Base-by-base conservation (phyloP, 164 flowering plant species). In the Vitis amurensis region DNA sequence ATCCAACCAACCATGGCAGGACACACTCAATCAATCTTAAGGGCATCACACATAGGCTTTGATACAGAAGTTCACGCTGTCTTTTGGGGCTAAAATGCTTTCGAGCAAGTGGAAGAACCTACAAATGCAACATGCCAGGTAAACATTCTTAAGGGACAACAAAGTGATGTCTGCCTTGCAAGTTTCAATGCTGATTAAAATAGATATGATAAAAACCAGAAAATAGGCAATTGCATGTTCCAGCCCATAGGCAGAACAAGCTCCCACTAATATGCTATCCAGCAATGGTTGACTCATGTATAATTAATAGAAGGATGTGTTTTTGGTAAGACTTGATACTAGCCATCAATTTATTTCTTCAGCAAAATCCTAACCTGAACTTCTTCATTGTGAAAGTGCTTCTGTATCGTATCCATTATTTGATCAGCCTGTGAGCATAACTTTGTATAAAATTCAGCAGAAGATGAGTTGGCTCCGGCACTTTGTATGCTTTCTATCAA, bases 61-160 rank as follows among this genome's bases (percentile, higher is more conserved):
- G n/a, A n/a, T n/a, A n/a, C n/a, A n/a, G n/a, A 82, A 94, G 91
- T 63, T 88, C 91, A 5, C 91, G 85, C 79, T 94, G 99, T 64
- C 80, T 85, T 71, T 82, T 71, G 48, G 71, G 74, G 59, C 84
- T 85, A 73, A 92, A 94, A 71, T 85, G 91, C 77, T 88, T 80
- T 55, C 94, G 79, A 11, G 94, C 97, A 80, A 91, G 95, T 71
- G 97, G 97, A 80, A 94, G 93, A 72, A 94, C 97, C 97, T 92
- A 64, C 30, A 63, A 71, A 62, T 23, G 30, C 59, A 71, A 61
- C n/a, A 61, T 11, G 19, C 48, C 16, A 57, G 59, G 69, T 44
- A n/a, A 17, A 3, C 61, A 1, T n/a, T 19, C 47, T 60, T 63
- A 5, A 50, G 55, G 31, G 14, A n/a, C 53, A 50, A 14, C 55